Evolutionary conservation across 805 yeast species (phyloP).

Genomic region (Yarrowia sp.): DNA sequence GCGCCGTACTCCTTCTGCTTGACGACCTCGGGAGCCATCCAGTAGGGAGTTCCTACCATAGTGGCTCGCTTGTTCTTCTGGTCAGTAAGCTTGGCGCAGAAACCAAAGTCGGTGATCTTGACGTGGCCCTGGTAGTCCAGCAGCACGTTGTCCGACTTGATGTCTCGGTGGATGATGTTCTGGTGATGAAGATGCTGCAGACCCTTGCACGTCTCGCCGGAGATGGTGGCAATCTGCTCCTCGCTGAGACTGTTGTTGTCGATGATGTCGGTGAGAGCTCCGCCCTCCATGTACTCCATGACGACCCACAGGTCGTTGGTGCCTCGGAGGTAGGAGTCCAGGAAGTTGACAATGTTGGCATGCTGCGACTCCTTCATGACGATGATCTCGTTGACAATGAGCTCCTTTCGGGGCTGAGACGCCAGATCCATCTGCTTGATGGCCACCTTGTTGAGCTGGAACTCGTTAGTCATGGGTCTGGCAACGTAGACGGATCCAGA

Average conservation of each 20-base stretch:
- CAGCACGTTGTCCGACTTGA: slow-evolving; percentile 91
- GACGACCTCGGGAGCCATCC: slow-evolving; percentile 91
- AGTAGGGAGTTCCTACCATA: slow-evolving; percentile 85
- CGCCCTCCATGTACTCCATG: slow-evolving; percentile 99
- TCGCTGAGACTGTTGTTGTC: slow-evolving; percentile 82
- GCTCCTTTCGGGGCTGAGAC: slow-evolving; percentile 92
- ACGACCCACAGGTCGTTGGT: slow-evolving; percentile 80
- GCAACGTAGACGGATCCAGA: slow-evolving; percentile 97
- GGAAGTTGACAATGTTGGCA: slow-evolving; percentile 88
- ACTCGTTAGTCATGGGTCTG: slow-evolving; percentile 45
- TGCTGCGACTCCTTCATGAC: slow-evolving; percentile 94
- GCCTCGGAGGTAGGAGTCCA: slow-evolving; percentile 77
- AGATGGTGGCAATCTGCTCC: slow-evolving; percentile 86
- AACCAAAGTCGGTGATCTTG: slow-evolving; percentile 91
- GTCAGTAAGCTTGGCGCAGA: slow-evolving; percentile 77
- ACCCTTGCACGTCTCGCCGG: slow-evolving; percentile 87
- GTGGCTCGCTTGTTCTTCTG: slow-evolving; percentile 72
- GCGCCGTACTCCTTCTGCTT: slow-evolving; percentile 77
- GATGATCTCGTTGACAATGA: slow-evolving; percentile 89
- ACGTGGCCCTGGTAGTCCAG: slow-evolving; percentile 79
- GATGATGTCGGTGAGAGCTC: slow-evolving; percentile 92
- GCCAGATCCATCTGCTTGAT: slow-evolving; percentile 95
- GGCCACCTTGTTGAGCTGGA: slow-evolving; percentile 58
- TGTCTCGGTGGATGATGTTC: slow-evolving; percentile 93
- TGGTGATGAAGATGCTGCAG: slow-evolving; percentile 87